Conservation (phyloP, 2,329 filamentous ascomycete genomes). For the Immersiporthe knoxdaviesiana region DNA sequence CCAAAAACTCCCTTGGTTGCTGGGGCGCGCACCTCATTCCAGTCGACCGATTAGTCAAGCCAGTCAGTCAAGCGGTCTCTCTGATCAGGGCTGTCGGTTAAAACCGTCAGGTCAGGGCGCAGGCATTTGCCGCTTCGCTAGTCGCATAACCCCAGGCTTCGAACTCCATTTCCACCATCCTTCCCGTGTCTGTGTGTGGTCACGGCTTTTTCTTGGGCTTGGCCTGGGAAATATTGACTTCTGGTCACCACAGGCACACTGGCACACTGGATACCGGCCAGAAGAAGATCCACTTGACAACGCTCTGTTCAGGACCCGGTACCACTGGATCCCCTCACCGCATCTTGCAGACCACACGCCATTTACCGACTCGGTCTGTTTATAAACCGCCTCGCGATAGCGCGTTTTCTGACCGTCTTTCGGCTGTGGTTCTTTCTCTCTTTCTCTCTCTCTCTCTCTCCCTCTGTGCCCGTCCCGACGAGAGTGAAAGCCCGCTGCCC, state of each 20-base stretch:
- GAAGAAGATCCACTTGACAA: constrained; percentile 25
- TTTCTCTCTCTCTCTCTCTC: too few relatives aligned
- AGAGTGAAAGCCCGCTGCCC: constrained; percentile 10
- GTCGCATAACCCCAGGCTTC: constrained; percentile 14
- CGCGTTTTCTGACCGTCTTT: constrained; percentile 22
- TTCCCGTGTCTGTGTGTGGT: background rate
- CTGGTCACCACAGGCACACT: background rate
- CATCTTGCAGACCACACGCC: constrained; percentile 27
- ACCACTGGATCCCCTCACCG: constrained; percentile 30
- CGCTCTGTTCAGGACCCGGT: constrained; percentile 22
- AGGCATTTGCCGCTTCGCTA: constrained; percentile 26
- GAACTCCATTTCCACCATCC: background rate
- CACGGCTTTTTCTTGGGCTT: background rate
- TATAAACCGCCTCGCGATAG: constrained; percentile 28
- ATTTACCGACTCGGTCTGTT: constrained; percentile 19
- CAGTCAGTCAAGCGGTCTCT: background rate
- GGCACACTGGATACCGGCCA: constrained; percentile 5
- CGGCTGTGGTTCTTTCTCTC: constrained; percentile 14
- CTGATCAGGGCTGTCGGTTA: background rate
- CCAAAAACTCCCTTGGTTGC: background rate
- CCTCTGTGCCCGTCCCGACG: constrained; percentile 7
- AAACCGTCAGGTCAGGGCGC: constrained; percentile 10
- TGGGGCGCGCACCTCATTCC: constrained; percentile 14
- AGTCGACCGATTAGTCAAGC: too few relatives aligned
- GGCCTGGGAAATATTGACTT: constrained; percentile 1